Evolutionary conservation across 225 moss, liverwort and hornwort species (phyloP).

Genomic region (Rhytidiadelphus loreus): DNA sequence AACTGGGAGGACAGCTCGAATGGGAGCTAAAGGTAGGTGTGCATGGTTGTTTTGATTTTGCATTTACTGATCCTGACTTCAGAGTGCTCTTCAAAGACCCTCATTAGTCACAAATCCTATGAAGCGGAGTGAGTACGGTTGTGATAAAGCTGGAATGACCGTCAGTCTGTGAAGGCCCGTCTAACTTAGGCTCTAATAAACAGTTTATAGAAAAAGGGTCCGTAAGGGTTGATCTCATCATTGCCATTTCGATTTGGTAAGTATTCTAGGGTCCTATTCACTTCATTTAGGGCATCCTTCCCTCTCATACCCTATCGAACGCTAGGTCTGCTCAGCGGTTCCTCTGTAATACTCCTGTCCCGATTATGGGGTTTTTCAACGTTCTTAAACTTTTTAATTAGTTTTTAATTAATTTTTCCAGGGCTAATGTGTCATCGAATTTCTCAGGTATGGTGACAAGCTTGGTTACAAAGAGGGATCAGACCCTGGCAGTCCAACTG

Average conservation of each 20-base stretch:
- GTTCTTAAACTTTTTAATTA: background rate
- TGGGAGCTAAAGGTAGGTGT: constrained; percentile 82
- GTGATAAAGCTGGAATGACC: background rate
- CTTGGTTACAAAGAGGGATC: constrained; percentile 82
- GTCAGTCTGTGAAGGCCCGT: background rate
- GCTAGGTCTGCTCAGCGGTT: background rate
- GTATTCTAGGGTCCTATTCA: background rate
- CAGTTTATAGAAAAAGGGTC: background rate
- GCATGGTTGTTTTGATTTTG: background rate
- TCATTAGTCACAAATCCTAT: background rate
- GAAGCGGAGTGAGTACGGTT: background rate
- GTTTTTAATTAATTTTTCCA: background rate
- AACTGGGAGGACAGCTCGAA: constrained; percentile 92
- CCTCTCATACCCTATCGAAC: background rate
- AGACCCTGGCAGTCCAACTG: constrained; percentile 75
- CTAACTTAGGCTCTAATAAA: background rate
- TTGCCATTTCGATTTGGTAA: background rate
- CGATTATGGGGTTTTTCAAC: background rate
- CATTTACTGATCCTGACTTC: background rate
- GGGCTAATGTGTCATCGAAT: background rate
- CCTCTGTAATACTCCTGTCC: background rate
- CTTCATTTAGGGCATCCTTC: background rate
- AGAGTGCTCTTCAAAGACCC: background rate
- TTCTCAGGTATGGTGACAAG: constrained; percentile 79
- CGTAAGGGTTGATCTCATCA: background rate